These are phyloP conservation scores for Pistacia vera DNA, from an alignment of 345 rosid genomes.

Conservation along the genomic window DNA sequence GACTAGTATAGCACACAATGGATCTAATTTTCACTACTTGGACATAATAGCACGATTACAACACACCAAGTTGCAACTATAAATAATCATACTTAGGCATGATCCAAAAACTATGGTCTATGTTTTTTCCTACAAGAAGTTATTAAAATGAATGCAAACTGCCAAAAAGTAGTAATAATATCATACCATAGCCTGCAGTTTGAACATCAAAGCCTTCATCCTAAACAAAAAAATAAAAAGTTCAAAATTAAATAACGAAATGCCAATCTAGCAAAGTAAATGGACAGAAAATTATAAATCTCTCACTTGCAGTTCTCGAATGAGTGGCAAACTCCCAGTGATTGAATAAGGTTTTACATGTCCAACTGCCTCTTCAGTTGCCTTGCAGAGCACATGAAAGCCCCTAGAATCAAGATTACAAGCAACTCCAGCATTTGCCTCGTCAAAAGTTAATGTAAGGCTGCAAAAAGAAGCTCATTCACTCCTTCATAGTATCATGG, in stretches of 20 bases:
- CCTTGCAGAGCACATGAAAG: conserved; percentile 82
- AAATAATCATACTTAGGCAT: background rate
- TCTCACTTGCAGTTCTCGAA: conserved; percentile 80
- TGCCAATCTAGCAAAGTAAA: background rate
- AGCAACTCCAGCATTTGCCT: conserved; percentile 83
- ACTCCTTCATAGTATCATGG: conserved; percentile 1
- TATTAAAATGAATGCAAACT: background rate
- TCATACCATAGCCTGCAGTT: conserved; percentile 84
- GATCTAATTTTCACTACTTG: background rate
- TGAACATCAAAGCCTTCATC: conserved; percentile 98
- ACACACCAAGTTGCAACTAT: background rate
- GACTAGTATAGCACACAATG: background rate
- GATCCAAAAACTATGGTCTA: background rate
- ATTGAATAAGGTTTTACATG: conserved; percentile 93
- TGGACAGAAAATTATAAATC: conserved; percentile 11
- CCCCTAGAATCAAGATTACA: conserved; percentile 90
- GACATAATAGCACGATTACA: background rate
- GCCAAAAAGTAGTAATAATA: background rate
- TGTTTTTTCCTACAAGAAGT: background rate
- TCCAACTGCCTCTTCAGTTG: conserved; percentile 90
- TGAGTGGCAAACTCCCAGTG: conserved; percentile 92
- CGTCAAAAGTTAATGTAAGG: conserved; percentile 72
- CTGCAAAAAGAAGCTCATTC: conserved; percentile 40
- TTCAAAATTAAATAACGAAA: conserved; percentile 3
- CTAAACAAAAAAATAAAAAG: conserved; percentile 34